Evolutionary conservation across 495 filamentous ascomycete species (phyloP), one percentile per base, ranked within the genome.

Genomic region (Beverwykella pulmonaria): DNA sequence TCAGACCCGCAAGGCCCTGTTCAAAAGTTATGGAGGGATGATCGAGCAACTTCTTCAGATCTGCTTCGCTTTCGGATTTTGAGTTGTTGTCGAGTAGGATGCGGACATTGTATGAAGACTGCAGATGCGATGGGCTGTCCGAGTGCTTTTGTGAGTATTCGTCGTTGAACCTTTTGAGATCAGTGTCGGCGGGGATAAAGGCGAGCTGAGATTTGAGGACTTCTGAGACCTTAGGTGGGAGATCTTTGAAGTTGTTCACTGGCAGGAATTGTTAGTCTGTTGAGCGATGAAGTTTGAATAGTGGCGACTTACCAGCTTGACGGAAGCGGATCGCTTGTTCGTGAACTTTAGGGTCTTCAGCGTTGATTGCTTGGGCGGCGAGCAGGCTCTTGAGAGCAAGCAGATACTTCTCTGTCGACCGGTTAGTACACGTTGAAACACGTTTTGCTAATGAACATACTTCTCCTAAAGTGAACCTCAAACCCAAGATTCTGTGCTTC

Each of bases 351-450:
- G 92, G 85, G 72, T 94, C 80, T 26, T 88, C 83, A 5, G 86
- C 77, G 63, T 93, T 86, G 32, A 97, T 78, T 9, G 83, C 77
- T 46, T 83, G 79, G 29, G 91, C 88, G 23, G 90, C 90, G 34
- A 89, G 82, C 47, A 98, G 82, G 75, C 91, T 96, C 71, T 90
- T 92, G 61, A 97, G 79, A 9, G 95, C 94, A 53, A 93, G 86
- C 14, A 93, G 79, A 65, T 88, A 87, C 80, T 94, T 95, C 74
- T 83, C 92, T 97, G 68, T 41, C 12, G 17, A 53, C 80, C 73
- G 79, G 78, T 71, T 30, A 73, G 62, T 22, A 50, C 49, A 17
- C 17, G 8, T n/a, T 44, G 9, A 3, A 39, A 36, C 34, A 36
- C 22, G 10, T 1, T 29, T 41, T 53, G n/a, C 2, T 32, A 74